A percentile compares a stretch with the other conserved stretches of the same genome.
These are phyloP conservation scores for Scheffersomyces stipitis DNA, from an alignment of 805 yeast genomes.

Conservation along the genomic window DNA sequence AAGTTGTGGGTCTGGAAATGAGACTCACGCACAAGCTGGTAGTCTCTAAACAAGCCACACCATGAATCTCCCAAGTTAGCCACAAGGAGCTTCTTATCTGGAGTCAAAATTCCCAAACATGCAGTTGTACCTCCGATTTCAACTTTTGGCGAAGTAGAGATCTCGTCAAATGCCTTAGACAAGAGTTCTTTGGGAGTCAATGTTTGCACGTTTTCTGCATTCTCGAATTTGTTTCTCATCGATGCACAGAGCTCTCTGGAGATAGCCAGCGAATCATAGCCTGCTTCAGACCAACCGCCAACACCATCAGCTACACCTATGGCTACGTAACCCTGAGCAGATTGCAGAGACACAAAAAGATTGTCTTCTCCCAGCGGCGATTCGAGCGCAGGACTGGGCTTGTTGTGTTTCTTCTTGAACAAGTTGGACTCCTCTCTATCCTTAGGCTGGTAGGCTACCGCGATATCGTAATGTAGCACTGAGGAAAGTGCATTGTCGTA, in stretches of 20 bases:
- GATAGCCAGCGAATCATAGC: constrained; percentile 85
- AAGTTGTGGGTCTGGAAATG: constrained; percentile 80
- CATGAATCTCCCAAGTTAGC: constrained; percentile 95
- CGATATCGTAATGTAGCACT: constrained; percentile 47
- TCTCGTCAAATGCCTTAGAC: constrained; percentile 52
- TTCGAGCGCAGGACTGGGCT: constrained; percentile 40
- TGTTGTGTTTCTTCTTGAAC: constrained; percentile 28
- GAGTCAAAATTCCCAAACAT: constrained; percentile 71
- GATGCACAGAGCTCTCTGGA: constrained; percentile 72
- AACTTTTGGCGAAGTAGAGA: constrained; percentile 56
- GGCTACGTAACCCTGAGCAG: constrained; percentile 42
- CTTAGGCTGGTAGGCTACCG: constrained; percentile 76
- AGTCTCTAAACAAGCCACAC: constrained; percentile 79
- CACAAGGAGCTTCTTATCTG: constrained; percentile 56
- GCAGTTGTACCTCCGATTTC: constrained; percentile 94
- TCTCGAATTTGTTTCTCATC: constrained; percentile 43
- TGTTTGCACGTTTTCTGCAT: constrained; percentile 10
- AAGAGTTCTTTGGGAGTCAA: constrained; percentile 50
- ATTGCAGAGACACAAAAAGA: constrained; percentile 50
- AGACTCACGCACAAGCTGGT: constrained; percentile 62
- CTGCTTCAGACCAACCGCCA: constrained; percentile 95
- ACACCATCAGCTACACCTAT: constrained; percentile 96
- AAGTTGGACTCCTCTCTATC: constrained; percentile 55
- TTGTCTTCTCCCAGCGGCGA: constrained; percentile 78
- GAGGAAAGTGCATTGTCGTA: constrained; percentile 18